Base-by-base conservation (phyloP, 1,284 basidiomycete species). In the Ceratobasidium theobromae region DNA sequence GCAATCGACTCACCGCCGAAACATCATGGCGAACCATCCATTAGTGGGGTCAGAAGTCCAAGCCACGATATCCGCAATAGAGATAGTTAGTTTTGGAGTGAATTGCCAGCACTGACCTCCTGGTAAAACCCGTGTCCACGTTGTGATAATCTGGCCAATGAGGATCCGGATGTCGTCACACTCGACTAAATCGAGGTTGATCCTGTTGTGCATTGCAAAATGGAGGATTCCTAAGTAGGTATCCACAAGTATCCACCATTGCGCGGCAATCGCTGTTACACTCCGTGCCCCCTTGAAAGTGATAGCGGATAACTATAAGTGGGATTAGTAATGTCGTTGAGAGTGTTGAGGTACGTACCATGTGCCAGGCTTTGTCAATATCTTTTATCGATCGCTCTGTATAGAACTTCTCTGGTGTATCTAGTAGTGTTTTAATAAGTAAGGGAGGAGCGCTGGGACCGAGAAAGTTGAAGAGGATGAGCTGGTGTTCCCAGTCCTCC, bases 401-500 rank as follows among this genome's bases (percentile, higher is more conserved):
- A 23, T 12, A 23, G 11, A 18, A 27, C 18, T 52, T 52, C 14
- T 3, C 5, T 8, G 49, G 49, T 12, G 8, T 28, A 35, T 18
- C 49, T 35, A 53, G 8, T 16, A 53, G 51, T 53, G 3, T 16
- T 18, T 8, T 4, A 12, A 53, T 53, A 9, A 53, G 33, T 4
- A 18, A 12, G 16, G 28, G 14, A 21, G 51, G 16, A n/a, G 51
- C 51, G 9, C 18, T 14, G 25, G 51, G 32, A 5, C 30, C 51
- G 21, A 53, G 30, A 11, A 53, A 33, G 16, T 11, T 18, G 12
- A 12, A 53, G 9, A 53, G 4, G 16, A 53, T 4, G 21, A 21
- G 4, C 6, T 53, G 51, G 18, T 23, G 51, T 32, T 53, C 51
- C 51, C 51, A 53, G 51, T 53, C 21, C 12, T 35, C 51, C 51